Percentiles rank a stretch among this genome's conserved stretches.
These are phyloP conservation scores for Hyaloscypha variabilis DNA, from an alignment of 495 filamentous ascomycete genomes.

Conservation along the genomic window DNA sequence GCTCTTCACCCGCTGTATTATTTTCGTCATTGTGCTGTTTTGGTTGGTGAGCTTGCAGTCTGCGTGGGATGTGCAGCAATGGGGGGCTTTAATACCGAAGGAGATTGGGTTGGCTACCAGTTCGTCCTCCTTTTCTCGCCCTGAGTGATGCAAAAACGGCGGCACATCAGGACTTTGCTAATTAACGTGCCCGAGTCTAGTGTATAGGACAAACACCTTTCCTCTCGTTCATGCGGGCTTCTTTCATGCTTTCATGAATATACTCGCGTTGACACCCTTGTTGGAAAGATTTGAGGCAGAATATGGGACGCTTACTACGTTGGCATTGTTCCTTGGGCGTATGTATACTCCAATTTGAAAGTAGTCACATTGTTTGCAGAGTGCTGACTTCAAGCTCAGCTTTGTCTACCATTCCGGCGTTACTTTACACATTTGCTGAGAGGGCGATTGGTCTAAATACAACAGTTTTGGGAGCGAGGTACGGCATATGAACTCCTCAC, in stretches of 20 bases:
- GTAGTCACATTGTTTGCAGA: not conserved
- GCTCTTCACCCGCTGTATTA: conserved; percentile 76
- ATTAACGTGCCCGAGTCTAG: conserved; percentile 47
- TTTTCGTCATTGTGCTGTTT: conserved; percentile 67
- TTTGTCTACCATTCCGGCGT: conserved; percentile 76
- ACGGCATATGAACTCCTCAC: conserved; percentile 32
- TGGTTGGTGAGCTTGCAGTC: conserved; percentile 68
- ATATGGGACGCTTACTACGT: conserved; percentile 82
- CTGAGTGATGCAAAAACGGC: not conserved
- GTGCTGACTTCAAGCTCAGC: conserved; percentile 48
- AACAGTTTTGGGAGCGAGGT: conserved; percentile 82
- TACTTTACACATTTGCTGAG: conserved; percentile 72
- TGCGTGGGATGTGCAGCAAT: conserved; percentile 67
- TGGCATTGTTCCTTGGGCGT: conserved; percentile 89
- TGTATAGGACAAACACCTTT: conserved; percentile 92
- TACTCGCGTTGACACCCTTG: conserved; percentile 77
- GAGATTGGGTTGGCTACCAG: conserved; percentile 73
- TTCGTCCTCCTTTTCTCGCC: conserved; percentile 48
- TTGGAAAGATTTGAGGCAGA: conserved; percentile 94
- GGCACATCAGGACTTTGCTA: not conserved
- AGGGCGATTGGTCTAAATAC: conserved; percentile 67
- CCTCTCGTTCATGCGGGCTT: conserved; percentile 83
- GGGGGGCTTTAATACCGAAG: conserved; percentile 78
- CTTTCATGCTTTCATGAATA: conserved; percentile 79
- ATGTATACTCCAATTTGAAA: conserved; percentile 43